Evolutionary conservation across 805 yeast species (phyloP), one percentile per base, ranked within the genome.

Genomic region (Zygosaccharomyces bisporus): DNA sequence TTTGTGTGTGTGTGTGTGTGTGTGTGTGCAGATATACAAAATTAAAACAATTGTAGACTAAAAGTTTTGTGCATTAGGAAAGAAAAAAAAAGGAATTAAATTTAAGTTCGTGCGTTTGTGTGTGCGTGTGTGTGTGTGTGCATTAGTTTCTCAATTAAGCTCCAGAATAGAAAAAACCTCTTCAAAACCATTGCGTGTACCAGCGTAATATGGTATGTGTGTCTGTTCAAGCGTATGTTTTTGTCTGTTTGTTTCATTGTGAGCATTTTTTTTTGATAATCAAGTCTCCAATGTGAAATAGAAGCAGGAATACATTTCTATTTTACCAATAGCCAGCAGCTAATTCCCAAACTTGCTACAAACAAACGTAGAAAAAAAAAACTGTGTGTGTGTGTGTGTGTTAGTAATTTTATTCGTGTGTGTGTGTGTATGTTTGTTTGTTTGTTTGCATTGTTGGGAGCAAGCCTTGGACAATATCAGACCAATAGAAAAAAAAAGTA

Each of bases 21-120:
- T 47, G 51, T 47, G 47, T 46, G 50, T 47, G 46, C 47, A 47
- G 46, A 44, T 47, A 47, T 41, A 44, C 43, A 47, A 44, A 36
- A 44, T 41, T 37, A 47, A 47, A 42, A 37, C 34, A 39, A 46
- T 38, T 34, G 31, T 37, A 41, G 34, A 38, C 34, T 41, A 39
- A 44, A 37, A 36, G 41, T 46, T 47, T 41, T 47, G 51, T 47
- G 51, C 51, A 47, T 47, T 44, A 47, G 36, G 44, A 41, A 50
- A 43, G 34, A 38, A 44, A 44, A 41, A 39, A 43, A 43, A 43
- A 40, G 41, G 34, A 43, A 33, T 37, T 35, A 40, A 41, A 38
- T 39, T 45, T 31, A 35, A 39, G 31, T 47, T 47, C 34, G 51
- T 42, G 47, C 37, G 46, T 39, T 13, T 44, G 47, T 39, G 51